A percentile compares a stretch with the other conserved stretches of the same genome.
phyloP scores from a whole-genome alignment of 768 basidiomycete genomes.

The Lyophyllum shimeji region DNA sequence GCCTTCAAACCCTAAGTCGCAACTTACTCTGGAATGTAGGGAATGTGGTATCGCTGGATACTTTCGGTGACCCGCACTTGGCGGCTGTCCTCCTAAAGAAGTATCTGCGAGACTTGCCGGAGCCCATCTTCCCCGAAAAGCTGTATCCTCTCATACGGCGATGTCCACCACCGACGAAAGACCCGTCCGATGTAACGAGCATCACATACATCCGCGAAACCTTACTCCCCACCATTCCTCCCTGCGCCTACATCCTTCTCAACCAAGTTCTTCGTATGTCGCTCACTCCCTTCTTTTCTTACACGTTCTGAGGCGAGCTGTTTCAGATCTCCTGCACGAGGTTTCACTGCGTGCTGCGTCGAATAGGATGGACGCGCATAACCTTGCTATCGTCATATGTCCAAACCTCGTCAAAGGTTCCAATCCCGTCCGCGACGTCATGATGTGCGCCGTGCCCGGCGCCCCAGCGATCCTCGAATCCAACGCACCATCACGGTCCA shows the following conservation, averaged over 20 bases:
- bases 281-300: constrained; percentile 2
- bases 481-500: constrained; percentile 16
- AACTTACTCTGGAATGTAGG: constrained; percentile 38
- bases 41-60: constrained; percentile 75
- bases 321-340: constrained; percentile 74
- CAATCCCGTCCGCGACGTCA: constrained; percentile 68
- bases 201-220: constrained; percentile 68
- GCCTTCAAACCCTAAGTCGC: not conserved
- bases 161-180: constrained; percentile 60
- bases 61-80: constrained; percentile 74
- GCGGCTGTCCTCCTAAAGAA: constrained; percentile 87
- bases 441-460: constrained; percentile 66
- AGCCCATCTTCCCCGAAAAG: constrained; percentile 73
- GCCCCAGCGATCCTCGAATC: constrained; percentile 38
- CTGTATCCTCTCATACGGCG: constrained; percentile 63
- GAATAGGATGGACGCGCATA: constrained; percentile 83
- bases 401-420: constrained; percentile 78
- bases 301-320: constrained; percentile 15
- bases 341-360: constrained; percentile 63
- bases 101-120: constrained; percentile 77
- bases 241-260: constrained; percentile 72
- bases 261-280: constrained; percentile 64
- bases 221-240: constrained; percentile 65
- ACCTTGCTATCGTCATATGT: constrained; percentile 75
- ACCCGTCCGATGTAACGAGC: constrained; percentile 55